Evolutionary conservation across 495 filamentous ascomycete species (phyloP).

Genomic region (Penicillium malachiteum): DNA sequence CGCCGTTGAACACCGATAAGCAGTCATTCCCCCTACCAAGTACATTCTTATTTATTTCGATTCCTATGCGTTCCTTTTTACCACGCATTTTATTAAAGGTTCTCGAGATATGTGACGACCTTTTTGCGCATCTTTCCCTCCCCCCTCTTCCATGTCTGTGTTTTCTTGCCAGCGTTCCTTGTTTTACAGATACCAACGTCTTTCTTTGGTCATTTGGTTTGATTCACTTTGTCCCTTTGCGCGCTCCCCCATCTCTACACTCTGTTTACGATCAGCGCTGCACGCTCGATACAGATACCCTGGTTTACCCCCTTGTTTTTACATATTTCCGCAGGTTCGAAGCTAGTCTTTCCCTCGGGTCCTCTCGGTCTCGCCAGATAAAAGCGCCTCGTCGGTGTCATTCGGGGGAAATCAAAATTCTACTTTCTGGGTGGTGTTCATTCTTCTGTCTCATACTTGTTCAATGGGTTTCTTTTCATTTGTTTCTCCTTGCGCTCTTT

Average conservation of each 20-base stretch:
- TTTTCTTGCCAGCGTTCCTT: conserved; percentile 5
- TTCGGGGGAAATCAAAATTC: conserved; percentile 8
- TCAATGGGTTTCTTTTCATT: conserved; percentile 1
- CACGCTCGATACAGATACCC: conserved; percentile 32
- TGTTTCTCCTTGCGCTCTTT: background rate
- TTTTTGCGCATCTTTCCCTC: conserved; percentile 22
- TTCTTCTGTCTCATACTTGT: conserved; percentile 2
- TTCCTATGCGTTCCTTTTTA: conserved; percentile 31
- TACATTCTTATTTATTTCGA: background rate
- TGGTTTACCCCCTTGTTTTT: conserved; percentile 12
- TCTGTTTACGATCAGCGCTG: conserved; percentile 27
- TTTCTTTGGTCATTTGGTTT: conserved; percentile 13
- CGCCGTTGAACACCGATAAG: conserved; percentile 12
- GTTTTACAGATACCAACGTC: conserved; percentile 23
- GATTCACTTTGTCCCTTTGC: background rate
- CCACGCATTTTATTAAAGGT: background rate
- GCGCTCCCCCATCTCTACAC: conserved; percentile 3
- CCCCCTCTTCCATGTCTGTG: conserved; percentile 32
- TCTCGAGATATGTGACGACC: background rate
- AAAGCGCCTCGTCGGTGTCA: conserved; percentile 2
- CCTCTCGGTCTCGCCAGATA: conserved; percentile 1
- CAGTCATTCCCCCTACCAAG: too few species aligned
- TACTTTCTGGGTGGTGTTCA: conserved; percentile 11
- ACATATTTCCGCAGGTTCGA: conserved; percentile 29
- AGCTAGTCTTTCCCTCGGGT: conserved; percentile 19